Percentiles rank a stretch among this genome's conserved stretches.
phyloP scores from a whole-genome alignment of 73 alveolate species.

The Stentor roeselii region DNA sequence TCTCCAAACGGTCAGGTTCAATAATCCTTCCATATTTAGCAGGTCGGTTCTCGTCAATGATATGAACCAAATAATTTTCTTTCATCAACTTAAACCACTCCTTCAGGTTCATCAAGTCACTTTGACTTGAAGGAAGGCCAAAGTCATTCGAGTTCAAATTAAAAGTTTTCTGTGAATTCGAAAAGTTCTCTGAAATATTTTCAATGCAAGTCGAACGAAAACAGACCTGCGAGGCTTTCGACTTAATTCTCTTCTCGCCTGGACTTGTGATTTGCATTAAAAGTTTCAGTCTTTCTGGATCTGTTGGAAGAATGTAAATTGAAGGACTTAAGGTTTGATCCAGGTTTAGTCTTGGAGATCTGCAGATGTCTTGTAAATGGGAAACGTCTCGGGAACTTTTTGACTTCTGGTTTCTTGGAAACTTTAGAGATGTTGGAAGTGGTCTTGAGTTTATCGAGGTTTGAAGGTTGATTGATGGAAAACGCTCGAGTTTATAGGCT shows the following conservation, averaged over 20 bases:
- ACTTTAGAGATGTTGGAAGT: no score
- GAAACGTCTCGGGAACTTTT: not conserved
- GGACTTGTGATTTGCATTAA: not conserved
- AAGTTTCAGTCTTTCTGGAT: not conserved
- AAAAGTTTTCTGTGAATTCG: no score
- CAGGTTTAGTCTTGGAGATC: not conserved
- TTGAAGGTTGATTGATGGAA: no score
- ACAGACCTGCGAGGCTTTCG: not conserved
- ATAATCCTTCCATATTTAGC: no score
- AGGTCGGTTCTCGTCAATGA: not conserved
- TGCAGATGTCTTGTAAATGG: not conserved
- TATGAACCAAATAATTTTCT: no score
- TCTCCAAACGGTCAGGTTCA: not conserved
- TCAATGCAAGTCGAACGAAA: not conserved
- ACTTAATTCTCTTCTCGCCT: not conserved
- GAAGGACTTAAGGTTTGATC: not conserved
- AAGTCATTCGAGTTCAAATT: not conserved
- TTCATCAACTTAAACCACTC: not conserved
- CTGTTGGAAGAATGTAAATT: not conserved
- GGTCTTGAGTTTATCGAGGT: no score
- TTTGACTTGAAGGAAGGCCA: not conserved
- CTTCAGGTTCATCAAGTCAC: not conserved
- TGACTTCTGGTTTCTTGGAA: not conserved
- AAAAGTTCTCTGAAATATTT: not conserved
- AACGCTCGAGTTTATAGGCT: no score